A percentile compares a stretch with the other conserved stretches of the same genome.
Evolutionary conservation across 768 basidiomycete species (phyloP).

Genomic region (Psilocybe tampanensis): DNA sequence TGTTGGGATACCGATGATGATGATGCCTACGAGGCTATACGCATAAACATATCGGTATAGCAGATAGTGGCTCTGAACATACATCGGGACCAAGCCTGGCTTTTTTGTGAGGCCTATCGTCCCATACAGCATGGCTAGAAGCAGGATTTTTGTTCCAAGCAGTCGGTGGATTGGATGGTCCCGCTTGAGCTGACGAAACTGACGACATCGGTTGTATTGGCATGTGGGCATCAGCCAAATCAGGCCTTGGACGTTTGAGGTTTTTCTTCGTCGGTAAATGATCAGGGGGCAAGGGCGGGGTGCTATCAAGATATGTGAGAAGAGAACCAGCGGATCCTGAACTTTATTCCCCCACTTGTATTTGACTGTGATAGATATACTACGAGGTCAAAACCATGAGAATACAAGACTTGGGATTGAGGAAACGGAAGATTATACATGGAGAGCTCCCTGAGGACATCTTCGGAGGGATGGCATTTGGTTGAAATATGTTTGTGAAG

Average conservation of each 20-base stretch:
- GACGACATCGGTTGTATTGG: neutral
- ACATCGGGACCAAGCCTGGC: neutral
- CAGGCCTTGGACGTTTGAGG: neutral
- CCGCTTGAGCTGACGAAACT: neutral
- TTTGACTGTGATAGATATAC: neutral
- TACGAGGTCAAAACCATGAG: neutral
- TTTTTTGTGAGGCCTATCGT: neutral
- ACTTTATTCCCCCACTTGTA: neutral
- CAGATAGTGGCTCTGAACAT: neutral
- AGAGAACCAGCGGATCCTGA: neutral
- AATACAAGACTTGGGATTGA: neutral
- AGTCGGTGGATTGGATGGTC: too few species aligned
- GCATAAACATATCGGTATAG: neutral
- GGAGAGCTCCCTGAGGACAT: constrained; percentile 25
- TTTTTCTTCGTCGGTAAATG: neutral
- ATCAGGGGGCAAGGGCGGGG: neutral
- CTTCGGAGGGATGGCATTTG: constrained; percentile 12
- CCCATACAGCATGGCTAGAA: neutral
- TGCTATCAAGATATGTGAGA: neutral
- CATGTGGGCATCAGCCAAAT: neutral
- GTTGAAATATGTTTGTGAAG: constrained; percentile 21
- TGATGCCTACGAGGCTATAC: neutral
- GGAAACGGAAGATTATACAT: constrained; percentile 25
- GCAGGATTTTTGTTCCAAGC: too few species aligned
- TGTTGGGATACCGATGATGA: neutral